Evolutionary conservation across 164 flowering plant genomes (phyloP), one percentile per base, ranked within the genome.

Genomic region (Pachysandra terminalis): DNA sequence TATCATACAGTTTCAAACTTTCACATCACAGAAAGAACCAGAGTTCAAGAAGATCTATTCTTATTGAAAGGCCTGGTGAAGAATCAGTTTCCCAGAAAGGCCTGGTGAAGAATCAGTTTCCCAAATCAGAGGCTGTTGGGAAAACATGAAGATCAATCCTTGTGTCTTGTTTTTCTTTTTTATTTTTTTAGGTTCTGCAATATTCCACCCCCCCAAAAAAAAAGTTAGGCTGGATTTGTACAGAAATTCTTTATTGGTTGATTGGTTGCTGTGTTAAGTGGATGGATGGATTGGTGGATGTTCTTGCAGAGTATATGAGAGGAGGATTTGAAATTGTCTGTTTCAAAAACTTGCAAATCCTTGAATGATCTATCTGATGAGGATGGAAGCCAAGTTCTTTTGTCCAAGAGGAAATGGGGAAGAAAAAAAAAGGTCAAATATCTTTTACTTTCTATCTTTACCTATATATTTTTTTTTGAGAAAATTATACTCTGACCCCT

Each of bases 231-330:
- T 64, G 73, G 71, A 66, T 65, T 66, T 84, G 83, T 80, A 80
- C 64, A 81, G 72, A 70, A 65, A 78, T 81, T 84, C 78, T 81
- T 81, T 71, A 81, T 84, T 81, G 81, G 80, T 84, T 81, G 63
- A 73, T 79, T 74, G 72, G 78, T 69, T 74, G 63, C 28, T 49
- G 19, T 9, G 63, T 14, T 21, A n/a, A 55, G 64, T 17, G 35
- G 32, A 60, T 65, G 69, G 32, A 10, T 27, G n/a, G n/a, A n/a
- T n/a, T n/a, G n/a, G n/a, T 22, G 54, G 59, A 6, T 21, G 53
- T 45, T 37, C 27, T 19, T 66, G 61, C 59, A 15, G 16, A 27
- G 28, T 59, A 8, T 64, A 8, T 64, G 68, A 69, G 35, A 62
- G 56, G 14, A 17, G 45, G 70, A 54, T 71, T 40, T 63, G 53